Base-by-base conservation (phyloP, 306 rosid genomes). In the Nissolia schottii region DNA sequence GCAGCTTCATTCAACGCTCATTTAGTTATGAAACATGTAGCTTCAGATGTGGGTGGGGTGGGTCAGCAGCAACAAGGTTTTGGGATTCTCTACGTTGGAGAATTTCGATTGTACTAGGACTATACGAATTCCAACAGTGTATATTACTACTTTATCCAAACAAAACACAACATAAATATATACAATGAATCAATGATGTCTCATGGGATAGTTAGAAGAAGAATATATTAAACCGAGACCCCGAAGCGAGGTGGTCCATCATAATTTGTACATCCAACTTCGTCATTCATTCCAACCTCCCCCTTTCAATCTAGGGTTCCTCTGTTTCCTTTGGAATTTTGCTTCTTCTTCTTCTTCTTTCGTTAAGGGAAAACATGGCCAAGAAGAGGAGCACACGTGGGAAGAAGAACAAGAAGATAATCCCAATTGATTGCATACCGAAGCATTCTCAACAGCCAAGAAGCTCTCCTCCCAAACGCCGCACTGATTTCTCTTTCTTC, bases 401-500 rank as follows among this genome's bases (percentile, higher is more conserved):
- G 55, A 78, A 80, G 74, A 87, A 73, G 38, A 69, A 71, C 24
- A 71, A 20, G 6, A 75, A 73, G 64, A 57, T 20, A 29, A 24
- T 62, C 20, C 62, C 40, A 14, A 41, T 79, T 46, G 89, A 85
- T 64, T 55, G 65, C 23, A 23, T 89, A 34, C 75, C 84, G 0
- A 81, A 77, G 7, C 82, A 76, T 67, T 85, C 88, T 81, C 90
- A 83, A 58, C 87, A 89, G 46, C 96, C 84, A 2, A 78, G 96
- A 79, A 89, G 92, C 78, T 83, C 92, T 22, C 87, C 79, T 32
- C 92, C 96, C 18, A 89, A 74, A 69, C 86, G 86, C 71, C 86
- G 86, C 83, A 78, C 83, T 49, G 83, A 82, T 78, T 82, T 82
- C 75, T 82, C 83, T 5, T 38, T 74, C 2, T 82, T 82, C 34